A percentile compares a stretch with the other conserved stretches of the same genome.
Conservation (phyloP, 1,284 basidiomycete genomes). For the Heterobasidion occidentale region DNA sequence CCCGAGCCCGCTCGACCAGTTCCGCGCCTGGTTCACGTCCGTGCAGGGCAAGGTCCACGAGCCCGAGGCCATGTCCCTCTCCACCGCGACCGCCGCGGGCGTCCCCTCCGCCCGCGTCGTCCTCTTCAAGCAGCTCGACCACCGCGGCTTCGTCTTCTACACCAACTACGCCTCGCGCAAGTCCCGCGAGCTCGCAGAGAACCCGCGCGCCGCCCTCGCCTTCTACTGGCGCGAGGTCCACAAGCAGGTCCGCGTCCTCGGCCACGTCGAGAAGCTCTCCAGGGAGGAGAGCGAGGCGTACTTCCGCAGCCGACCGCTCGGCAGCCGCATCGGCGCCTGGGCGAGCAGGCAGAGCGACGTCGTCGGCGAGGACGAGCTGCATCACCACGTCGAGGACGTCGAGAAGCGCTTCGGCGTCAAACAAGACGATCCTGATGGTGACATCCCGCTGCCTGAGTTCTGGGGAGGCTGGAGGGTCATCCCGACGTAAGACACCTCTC, state of each 20-base stretch:
- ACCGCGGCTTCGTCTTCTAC: slow-evolving; percentile 88
- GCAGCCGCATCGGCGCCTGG: slow-evolving; percentile 87
- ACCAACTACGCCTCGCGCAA: slow-evolving; percentile 96
- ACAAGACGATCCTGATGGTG: slow-evolving; percentile 29
- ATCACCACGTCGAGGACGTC: slow-evolving; percentile 50
- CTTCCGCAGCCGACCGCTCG: slow-evolving; percentile 78
- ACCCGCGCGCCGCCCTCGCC: slow-evolving; percentile 75
- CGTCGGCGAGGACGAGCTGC: slow-evolving; percentile 67
- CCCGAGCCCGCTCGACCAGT: slow-evolving; percentile 73
- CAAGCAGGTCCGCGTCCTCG: slow-evolving; percentile 80
- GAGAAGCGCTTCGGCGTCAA: slow-evolving; percentile 53
- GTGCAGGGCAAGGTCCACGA: slow-evolving; percentile 60
- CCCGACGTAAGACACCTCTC: slow-evolving; percentile 60
- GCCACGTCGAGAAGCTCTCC: slow-evolving; percentile 73
- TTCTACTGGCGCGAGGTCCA: slow-evolving; percentile 92
- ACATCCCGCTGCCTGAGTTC: slow-evolving; percentile 80
- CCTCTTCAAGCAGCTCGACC: slow-evolving; percentile 85
- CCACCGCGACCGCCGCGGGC: slow-evolving; percentile 65
- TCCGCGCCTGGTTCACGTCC: slow-evolving; percentile 77
- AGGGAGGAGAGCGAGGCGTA: slow-evolving; percentile 76
- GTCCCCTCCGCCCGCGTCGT: slow-evolving; percentile 87
- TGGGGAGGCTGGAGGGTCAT: slow-evolving; percentile 97
- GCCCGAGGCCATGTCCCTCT: slow-evolving; percentile 84
- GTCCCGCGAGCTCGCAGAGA: slow-evolving; percentile 69
- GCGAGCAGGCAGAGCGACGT: slow-evolving; percentile 82